A percentile compares a stretch with the other conserved stretches of the same genome.
Conservation (phyloP, 805 yeast species). For the Jamesozyma hellenica region DNA sequence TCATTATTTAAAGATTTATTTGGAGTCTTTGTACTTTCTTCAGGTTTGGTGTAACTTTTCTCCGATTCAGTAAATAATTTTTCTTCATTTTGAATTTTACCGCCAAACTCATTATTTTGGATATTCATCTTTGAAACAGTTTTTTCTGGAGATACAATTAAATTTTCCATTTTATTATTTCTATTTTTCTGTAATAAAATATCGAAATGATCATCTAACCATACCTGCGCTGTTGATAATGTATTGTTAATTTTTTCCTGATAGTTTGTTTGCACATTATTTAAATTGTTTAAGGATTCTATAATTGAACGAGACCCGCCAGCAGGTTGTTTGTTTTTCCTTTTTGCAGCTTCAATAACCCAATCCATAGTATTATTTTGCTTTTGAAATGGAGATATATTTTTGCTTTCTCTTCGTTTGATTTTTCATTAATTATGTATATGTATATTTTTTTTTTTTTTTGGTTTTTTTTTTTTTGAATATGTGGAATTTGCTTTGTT, state of each 20-base stretch:
- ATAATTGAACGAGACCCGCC: conserved; percentile 27
- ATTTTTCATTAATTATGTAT: too few relatives aligned
- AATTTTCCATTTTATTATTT: neutral
- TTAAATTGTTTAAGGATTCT: conserved; percentile 23
- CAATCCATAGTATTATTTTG: conserved; percentile 19
- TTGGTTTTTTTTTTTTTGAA: too few relatives aligned
- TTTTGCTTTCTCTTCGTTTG: too few relatives aligned
- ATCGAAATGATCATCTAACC: conserved; percentile 10
- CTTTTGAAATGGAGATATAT: too few relatives aligned
- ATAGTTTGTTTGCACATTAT: conserved; percentile 17
- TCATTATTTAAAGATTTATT: conserved; percentile 1
- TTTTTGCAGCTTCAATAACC: conserved; percentile 24
- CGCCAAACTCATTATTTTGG: neutral
- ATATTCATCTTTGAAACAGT: conserved; percentile 5
- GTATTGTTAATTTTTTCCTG: conserved; percentile 13
- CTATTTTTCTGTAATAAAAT: neutral
- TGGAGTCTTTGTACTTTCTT: conserved; percentile 2
- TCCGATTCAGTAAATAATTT: neutral
- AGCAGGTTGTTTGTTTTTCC: conserved; percentile 18
- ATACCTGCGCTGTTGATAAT: conserved; percentile 12
- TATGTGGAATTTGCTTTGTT: too few relatives aligned
- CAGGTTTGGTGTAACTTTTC: neutral
- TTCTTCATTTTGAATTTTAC: neutral
- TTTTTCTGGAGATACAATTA: conserved; percentile 11
- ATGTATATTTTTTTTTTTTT: too few relatives aligned